Evolutionary conservation across 495 filamentous ascomycete species (phyloP).

Genomic region (Parathielavia hyrcaniae): DNA sequence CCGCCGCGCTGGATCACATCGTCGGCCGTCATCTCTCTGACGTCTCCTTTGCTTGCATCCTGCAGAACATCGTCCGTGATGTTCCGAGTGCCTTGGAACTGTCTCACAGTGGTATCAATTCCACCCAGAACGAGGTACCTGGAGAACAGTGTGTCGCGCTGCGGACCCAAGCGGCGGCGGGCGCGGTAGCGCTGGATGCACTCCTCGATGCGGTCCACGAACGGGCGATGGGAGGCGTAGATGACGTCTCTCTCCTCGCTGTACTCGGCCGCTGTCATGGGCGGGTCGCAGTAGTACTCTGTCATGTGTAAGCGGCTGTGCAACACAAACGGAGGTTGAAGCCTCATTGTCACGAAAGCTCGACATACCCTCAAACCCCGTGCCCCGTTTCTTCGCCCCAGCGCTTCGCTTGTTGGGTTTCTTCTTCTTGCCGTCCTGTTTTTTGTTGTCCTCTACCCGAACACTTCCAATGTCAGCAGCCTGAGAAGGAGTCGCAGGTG

Average conservation of each 20-base stretch:
- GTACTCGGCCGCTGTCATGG: slow-evolving; percentile 62
- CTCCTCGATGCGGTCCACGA: slow-evolving; percentile 62
- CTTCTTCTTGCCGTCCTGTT: slow-evolving; percentile 23
- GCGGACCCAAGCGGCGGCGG: slow-evolving; percentile 63
- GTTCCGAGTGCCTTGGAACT: slow-evolving; percentile 58
- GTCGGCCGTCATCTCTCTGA: slow-evolving; percentile 55
- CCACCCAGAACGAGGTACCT: slow-evolving; percentile 83
- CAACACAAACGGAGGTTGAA: neutral
- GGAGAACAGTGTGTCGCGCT: slow-evolving; percentile 59
- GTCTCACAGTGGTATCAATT: slow-evolving; percentile 57
- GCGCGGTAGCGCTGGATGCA: slow-evolving; percentile 75
- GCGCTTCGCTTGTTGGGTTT: slow-evolving; percentile 27
- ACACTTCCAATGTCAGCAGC: neutral
- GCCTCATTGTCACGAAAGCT: neutral
- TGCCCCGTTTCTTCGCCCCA: slow-evolving; percentile 29
- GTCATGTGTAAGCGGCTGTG: neutral
- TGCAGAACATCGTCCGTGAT: slow-evolving; percentile 49
- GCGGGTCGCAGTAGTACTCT: slow-evolving; percentile 71
- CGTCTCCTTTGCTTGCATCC: slow-evolving; percentile 50
- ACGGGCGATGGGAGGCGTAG: slow-evolving; percentile 27
- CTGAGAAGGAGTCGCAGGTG: neutral
- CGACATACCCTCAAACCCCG: slow-evolving; percentile 42
- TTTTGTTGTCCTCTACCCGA: neutral
- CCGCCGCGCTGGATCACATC: slow-evolving; percentile 47
- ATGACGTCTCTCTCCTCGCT: slow-evolving; percentile 46